Conservation (phyloP, 306 rosid genomes). For the Geum urbanum region DNA sequence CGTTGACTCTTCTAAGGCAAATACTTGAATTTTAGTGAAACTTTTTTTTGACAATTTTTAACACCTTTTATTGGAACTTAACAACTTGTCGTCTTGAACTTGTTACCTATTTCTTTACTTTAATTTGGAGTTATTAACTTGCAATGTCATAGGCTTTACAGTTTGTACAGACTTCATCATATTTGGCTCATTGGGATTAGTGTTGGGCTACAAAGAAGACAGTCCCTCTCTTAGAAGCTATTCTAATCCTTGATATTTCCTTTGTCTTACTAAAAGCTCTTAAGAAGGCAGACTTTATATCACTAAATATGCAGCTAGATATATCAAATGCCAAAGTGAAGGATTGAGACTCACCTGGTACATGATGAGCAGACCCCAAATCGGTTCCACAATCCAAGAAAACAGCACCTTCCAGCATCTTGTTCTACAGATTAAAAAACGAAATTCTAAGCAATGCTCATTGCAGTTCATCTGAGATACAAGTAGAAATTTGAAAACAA, state of each 20-base stretch:
- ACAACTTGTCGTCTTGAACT: neutral
- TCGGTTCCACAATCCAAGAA: conserved; percentile 89
- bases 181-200: neutral
- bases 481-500: conserved; percentile 3
- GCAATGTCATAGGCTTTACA: neutral
- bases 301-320: neutral
- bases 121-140: neutral
- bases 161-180: neutral
- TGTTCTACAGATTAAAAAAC: conserved; percentile 41
- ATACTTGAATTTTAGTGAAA: neutral
- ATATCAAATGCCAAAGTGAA: conserved; percentile 15
- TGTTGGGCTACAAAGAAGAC: neutral
- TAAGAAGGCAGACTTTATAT: neutral
- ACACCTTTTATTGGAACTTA: neutral
- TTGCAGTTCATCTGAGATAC: conserved; percentile 2
- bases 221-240: neutral
- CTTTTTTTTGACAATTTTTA: too few relatives aligned
- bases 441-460: conserved; percentile 21
- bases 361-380: conserved; percentile 67
- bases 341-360: conserved; percentile 64
- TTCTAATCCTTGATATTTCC: neutral
- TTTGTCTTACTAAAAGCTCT: neutral
- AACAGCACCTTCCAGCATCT: conserved; percentile 65
- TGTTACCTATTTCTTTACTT: neutral
- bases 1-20: neutral